Conservation (phyloP, 2,329 filamentous ascomycete genomes). For the Thielaviopsis musarum region DNA sequence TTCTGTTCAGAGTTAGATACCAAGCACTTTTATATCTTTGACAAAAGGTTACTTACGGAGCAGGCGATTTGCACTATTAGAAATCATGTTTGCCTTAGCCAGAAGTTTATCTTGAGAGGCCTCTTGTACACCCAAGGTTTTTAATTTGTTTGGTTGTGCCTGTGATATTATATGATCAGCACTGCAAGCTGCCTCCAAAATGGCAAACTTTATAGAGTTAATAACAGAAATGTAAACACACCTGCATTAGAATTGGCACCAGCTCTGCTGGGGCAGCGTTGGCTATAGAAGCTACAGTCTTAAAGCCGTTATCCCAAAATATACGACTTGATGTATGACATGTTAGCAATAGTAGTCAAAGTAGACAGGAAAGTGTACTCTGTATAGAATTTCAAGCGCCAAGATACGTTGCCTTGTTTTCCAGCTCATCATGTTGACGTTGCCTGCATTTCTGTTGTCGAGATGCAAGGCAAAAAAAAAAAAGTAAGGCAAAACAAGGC, state of each 20-base stretch:
- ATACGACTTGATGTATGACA: constrained; percentile 26
- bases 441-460: no score
- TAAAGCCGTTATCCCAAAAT: constrained; percentile 64
- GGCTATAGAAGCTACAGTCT: constrained; percentile 48
- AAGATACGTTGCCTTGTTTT: no score
- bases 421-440: no score
- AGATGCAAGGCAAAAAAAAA: background rate
- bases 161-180: no score
- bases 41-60: constrained; percentile 38
- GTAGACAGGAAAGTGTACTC: no score
- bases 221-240: constrained; percentile 19
- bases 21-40: background rate
- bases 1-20: background rate
- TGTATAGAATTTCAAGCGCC: no score
- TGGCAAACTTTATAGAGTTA: no score
- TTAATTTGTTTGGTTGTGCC: constrained; percentile 50
- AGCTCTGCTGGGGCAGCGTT: constrained; percentile 52
- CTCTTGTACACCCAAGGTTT: constrained; percentile 34
- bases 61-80: constrained; percentile 49
- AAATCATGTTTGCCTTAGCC: constrained; percentile 50
- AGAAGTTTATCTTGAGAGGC: constrained; percentile 47
- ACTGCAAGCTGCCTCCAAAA: background rate
- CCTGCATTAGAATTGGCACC: constrained; percentile 55
- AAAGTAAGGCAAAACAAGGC: background rate
- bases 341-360: background rate